These are phyloP conservation scores for Eimeria tenella DNA, from an alignment of 169 alveolate species.

Conservation along the genomic window DNA sequence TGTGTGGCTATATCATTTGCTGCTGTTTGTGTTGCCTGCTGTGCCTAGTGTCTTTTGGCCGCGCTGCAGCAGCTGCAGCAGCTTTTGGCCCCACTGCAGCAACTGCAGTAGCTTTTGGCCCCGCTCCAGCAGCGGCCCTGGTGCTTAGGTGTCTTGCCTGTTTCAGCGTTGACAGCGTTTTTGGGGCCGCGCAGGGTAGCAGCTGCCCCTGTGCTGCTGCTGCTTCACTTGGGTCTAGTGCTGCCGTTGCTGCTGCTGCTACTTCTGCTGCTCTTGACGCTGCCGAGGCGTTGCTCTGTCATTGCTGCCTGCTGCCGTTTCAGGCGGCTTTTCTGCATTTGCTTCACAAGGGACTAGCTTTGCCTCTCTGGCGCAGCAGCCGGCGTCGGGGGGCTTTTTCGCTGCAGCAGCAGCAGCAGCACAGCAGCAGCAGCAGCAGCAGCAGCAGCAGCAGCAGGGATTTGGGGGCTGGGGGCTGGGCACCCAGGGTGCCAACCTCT, in stretches of 20 bases:
- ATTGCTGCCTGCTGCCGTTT: background rate
- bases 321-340: constrained; percentile 44
- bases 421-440: constrained; percentile 63
- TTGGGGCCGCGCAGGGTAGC: no score
- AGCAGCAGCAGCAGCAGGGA: constrained; percentile 66
- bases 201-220: background rate
- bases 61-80: background rate
- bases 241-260: constrained; percentile 18
- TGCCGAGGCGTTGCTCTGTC: background rate
- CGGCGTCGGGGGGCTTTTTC: constrained; percentile 41
- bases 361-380: constrained; percentile 50
- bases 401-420: constrained; percentile 48
- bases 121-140: background rate
- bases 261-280: background rate
- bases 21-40: constrained; percentile 12
- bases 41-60: background rate
- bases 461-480: constrained; percentile 44
- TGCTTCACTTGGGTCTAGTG: background rate
- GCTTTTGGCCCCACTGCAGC: background rate
- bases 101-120: background rate
- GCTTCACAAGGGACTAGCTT: constrained; percentile 52
- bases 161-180: no score
- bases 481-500: background rate
- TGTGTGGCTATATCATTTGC: background rate
- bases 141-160: background rate